A percentile compares a stretch with the other conserved stretches of the same genome.
Evolutionary conservation across 2,329 filamentous ascomycete species (phyloP).

Genomic region (Colletotrichum acutatum): DNA sequence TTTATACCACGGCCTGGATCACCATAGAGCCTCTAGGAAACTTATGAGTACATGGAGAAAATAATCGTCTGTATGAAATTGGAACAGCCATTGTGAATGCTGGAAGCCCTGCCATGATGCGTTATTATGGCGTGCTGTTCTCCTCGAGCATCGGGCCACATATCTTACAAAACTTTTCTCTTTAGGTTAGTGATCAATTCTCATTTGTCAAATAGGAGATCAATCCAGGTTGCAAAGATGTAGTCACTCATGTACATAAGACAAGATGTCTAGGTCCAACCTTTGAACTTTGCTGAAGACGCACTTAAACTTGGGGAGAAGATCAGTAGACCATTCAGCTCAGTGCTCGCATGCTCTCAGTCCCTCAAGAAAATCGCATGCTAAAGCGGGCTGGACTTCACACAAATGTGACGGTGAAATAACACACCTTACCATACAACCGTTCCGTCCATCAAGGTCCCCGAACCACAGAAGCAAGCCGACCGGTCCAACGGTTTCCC

Average conservation of each 20-base stretch:
- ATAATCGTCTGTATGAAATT: slow-evolving; percentile 18
- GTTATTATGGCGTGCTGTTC: neutral
- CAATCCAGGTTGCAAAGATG: neutral
- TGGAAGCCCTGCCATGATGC: neutral
- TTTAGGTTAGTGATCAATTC: neutral
- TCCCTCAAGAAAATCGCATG: no score
- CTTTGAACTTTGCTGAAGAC: neutral
- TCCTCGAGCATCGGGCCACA: neutral
- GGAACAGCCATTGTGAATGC: neutral
- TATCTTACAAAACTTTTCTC: no score
- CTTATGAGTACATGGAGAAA: slow-evolving; percentile 18
- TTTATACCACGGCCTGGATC: slow-evolving; percentile 25
- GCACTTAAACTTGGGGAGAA: neutral
- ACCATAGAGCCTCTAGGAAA: neutral
- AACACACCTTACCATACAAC: no score
- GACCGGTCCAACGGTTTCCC: neutral
- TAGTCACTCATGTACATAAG: neutral
- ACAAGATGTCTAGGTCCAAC: neutral
- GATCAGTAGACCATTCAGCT: neutral
- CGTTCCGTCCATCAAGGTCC: neutral
- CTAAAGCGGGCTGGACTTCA: no score
- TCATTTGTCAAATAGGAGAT: neutral
- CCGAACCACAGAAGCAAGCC: neutral
- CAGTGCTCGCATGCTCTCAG: no score
- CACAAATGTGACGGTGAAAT: no score